A percentile compares a stretch with the other conserved stretches of the same genome.
Conservation (phyloP, 108 stramenopile species). For the Cyclotella cryptica region DNA sequence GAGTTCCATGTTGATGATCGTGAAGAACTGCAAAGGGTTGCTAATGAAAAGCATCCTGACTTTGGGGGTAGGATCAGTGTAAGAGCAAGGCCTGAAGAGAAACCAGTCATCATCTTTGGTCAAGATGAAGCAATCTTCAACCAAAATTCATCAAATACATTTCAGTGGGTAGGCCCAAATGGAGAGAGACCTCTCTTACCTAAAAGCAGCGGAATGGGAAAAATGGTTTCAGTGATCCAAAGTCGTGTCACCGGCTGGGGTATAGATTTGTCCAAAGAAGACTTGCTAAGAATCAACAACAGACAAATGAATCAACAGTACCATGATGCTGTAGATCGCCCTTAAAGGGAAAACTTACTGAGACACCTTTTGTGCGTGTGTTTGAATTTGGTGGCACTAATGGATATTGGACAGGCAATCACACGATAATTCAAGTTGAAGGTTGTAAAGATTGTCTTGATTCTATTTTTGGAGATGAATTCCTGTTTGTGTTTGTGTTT, state of each 20-base stretch:
- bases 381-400: too few relatives aligned
- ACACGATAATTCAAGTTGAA: too few relatives aligned
- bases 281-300: not conserved
- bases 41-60: not conserved
- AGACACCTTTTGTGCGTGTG: too few relatives aligned
- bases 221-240: not conserved
- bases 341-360: too few relatives aligned
- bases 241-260: not conserved
- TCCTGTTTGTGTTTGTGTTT: too few relatives aligned
- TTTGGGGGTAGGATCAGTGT: not conserved
- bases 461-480: too few relatives aligned
- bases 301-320: not conserved
- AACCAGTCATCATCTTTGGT: conserved; percentile 9
- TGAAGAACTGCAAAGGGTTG: not conserved
- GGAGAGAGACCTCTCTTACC: not conserved
- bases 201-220: not conserved
- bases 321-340: not conserved
- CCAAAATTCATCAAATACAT: not conserved
- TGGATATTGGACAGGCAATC: too few relatives aligned
- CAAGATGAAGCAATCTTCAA: conserved; percentile 3
- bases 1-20: conserved; percentile 20
- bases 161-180: not conserved
- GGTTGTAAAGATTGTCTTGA: too few relatives aligned
- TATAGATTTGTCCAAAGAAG: not conserved
- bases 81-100: not conserved